Conservation (phyloP, 2,329 filamentous ascomycete species). For the Beauveria sp. region DNA sequence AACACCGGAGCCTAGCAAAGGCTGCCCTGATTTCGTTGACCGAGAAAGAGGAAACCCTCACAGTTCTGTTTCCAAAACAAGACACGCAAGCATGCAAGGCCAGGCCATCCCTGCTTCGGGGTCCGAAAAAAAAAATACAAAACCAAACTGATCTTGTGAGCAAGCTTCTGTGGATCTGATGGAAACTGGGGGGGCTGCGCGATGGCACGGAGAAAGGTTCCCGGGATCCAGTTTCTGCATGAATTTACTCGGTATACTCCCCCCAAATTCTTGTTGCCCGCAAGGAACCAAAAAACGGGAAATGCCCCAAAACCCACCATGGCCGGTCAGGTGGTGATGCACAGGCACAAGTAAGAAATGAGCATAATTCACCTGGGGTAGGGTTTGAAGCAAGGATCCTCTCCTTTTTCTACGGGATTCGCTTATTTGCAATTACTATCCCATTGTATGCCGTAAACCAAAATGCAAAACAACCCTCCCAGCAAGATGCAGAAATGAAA, state of each 20-base stretch:
- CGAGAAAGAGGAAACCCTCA: not conserved
- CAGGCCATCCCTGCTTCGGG: not conserved
- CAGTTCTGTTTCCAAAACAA: not conserved
- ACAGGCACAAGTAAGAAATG: not conserved
- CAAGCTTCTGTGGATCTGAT: slow-evolving; percentile 5
- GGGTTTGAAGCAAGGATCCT: not conserved
- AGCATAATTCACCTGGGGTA: not conserved
- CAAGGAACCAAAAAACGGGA: not conserved
- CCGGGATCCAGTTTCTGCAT: not conserved
- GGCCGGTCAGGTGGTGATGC: not conserved
- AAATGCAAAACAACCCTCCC: not conserved
- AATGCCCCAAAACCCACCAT: not conserved
- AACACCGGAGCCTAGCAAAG: not conserved
- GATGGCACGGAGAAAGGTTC: slow-evolving; percentile 3
- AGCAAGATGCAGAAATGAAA: not conserved
- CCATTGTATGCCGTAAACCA: not conserved
- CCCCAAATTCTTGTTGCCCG: not conserved
- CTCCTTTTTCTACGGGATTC: not conserved
- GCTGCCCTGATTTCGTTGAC: not conserved
- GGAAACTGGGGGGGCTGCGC: not conserved
- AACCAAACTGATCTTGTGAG: slow-evolving; percentile 5
- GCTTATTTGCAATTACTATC: not conserved
- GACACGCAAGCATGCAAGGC: not conserved
- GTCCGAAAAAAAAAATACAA: not conserved
- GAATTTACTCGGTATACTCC: slow-evolving; percentile 5